Base-by-base conservation (phyloP, 345 rosid genomes). In the Eucalyptus sp. region DNA sequence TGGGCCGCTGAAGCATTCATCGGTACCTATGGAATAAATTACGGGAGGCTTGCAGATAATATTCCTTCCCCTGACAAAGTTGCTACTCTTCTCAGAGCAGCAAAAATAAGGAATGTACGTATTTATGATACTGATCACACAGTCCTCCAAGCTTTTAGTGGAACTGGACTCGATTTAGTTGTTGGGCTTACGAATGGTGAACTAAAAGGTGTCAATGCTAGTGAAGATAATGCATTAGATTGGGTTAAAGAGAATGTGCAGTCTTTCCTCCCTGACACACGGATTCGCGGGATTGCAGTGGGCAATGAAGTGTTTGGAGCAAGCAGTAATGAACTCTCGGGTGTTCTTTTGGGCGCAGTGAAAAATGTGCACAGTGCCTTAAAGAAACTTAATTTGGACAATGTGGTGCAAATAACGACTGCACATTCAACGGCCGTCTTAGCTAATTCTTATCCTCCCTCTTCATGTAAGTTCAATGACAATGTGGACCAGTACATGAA, bases 361-460 rank as follows among this genome's bases (percentile, higher is more conserved):
- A 98, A 95, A 90, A 98, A 98, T 88, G 76, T 98, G 48, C 93
- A 97, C 91, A 92, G 90, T 88, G 99, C 99, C 44, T 14, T 96
- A 48, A 87, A 93, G 87, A 92, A 93, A 89, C 93, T 98, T 89
- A 60, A 92, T 80, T 92, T 98, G 52, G 93, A 94, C 80, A 91
- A 93, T n/a, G 90, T 89, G 3, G 95, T 98, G 91, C 99, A 97
- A 92, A 93, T 98, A 91, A 93, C 97, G 0, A 97, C 99, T 6
- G 93, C 99, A 68, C 99, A 98, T 91, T 98, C 99, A 18, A 97
- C 95, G 87, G 99, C 99, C 44, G 99, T 98, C 90, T 98, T 98
- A 89, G 88, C 89, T 66, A 87, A 96, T 56, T 98, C 99, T 15
- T 98, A 92, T 64, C 99, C 99, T 22, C 99, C 99, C 5, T 98